phyloP scores from a whole-genome alignment of 129 eudicot genomes.

The Saussurea involucrata region DNA sequence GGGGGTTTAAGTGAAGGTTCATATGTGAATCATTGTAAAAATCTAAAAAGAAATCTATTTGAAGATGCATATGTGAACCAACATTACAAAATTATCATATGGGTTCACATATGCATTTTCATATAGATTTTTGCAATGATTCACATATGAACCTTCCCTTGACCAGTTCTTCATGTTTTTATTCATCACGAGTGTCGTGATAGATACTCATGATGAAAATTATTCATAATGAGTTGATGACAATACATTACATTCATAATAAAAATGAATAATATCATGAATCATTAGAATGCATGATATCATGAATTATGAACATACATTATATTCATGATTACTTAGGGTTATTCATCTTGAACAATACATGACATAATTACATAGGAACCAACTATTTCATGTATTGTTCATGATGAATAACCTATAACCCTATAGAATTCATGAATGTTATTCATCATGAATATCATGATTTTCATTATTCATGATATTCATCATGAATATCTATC shows the following conservation, averaged over 20 bases:
- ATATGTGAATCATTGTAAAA: too few species aligned
- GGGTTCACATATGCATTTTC: too few species aligned
- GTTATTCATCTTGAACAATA: neutral
- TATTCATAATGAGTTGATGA: neutral
- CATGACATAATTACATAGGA: neutral
- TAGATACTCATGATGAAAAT: neutral
- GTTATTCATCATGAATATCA: neutral
- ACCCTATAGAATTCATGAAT: neutral
- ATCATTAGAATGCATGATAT: neutral
- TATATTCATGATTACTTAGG: too few species aligned
- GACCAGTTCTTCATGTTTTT: neutral
- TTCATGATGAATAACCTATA: neutral
- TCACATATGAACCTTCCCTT: too few species aligned
- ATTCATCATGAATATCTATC: too few species aligned
- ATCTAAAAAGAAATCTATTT: too few species aligned
- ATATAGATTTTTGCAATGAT: too few species aligned
- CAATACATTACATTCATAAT: too few species aligned
- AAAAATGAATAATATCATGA: too few species aligned
- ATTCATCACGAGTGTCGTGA: neutral
- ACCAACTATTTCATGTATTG: neutral
- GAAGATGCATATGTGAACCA: too few species aligned
- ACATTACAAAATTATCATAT: too few species aligned
- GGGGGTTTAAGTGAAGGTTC: too few species aligned
- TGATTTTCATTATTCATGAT: neutral
- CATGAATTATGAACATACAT: neutral